Conservation (phyloP, 495 filamentous ascomycete genomes). For the Neurospora sp. region DNA sequence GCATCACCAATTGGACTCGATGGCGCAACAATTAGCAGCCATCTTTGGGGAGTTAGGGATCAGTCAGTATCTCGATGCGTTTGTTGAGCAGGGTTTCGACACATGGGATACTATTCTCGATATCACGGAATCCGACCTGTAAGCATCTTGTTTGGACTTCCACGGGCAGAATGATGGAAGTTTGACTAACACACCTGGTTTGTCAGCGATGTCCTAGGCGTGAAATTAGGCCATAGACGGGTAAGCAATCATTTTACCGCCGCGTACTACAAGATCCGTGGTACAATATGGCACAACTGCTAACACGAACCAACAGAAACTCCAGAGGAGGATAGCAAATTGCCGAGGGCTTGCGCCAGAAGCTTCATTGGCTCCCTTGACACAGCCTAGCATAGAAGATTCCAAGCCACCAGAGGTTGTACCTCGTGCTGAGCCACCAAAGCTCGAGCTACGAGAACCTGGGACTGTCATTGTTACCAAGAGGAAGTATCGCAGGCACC, state of each 20-base stretch:
- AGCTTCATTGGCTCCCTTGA: conserved; percentile 29
- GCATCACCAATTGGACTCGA: conserved; percentile 10
- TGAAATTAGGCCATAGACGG: conserved; percentile 70
- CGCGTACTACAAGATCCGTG: background rate
- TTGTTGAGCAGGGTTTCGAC: conserved; percentile 69
- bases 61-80: conserved; percentile 56
- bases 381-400: conserved; percentile 30
- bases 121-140: conserved; percentile 73
- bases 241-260: conserved; percentile 32
- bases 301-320: conserved; percentile 30
- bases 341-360: conserved; percentile 47
- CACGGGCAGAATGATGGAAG: background rate
- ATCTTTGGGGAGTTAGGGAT: conserved; percentile 63
- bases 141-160: conserved; percentile 16
- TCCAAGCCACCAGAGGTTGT: conserved; percentile 16
- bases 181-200: conserved; percentile 6
- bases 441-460: conserved; percentile 25
- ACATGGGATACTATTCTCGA: conserved; percentile 71
- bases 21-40: conserved; percentile 38
- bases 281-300: background rate
- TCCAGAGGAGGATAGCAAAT: conserved; percentile 43
- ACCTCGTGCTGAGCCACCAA: conserved; percentile 20
- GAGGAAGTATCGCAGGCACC: conserved; percentile 68
- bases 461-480: conserved; percentile 33
- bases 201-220: conserved; percentile 51